Conservation (phyloP, 179 eudicot species). For the Amaranthus tricolor region DNA sequence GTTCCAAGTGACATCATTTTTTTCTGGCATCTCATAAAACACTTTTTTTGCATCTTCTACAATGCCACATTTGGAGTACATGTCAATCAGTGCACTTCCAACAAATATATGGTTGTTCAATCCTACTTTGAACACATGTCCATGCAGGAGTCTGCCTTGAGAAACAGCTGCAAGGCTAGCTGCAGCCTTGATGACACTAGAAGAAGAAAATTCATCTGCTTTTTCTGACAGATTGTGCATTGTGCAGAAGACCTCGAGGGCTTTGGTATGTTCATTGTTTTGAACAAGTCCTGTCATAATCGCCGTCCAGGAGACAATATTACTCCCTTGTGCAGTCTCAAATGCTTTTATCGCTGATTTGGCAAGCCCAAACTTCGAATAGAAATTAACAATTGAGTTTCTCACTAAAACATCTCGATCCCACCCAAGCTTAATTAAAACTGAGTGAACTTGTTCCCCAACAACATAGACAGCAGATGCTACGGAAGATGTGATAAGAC, state of each 20-base stretch:
- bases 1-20: constrained; percentile 45
- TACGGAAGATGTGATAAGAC: constrained; percentile 36
- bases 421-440: constrained; percentile 31
- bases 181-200: constrained; percentile 43
- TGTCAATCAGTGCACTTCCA: constrained; percentile 49
- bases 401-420: constrained; percentile 31
- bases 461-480: constrained; percentile 27
- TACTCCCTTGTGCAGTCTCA: constrained; percentile 26
- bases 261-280: constrained; percentile 32
- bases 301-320: constrained; percentile 37
- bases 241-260: constrained; percentile 36
- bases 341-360: constrained; percentile 31
- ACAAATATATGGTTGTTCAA: constrained; percentile 32
- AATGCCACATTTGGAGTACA: constrained; percentile 48
- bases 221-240: constrained; percentile 33
- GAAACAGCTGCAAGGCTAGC: constrained; percentile 29
- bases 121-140: constrained; percentile 33
- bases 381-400: constrained; percentile 42
- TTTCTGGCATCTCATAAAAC: constrained; percentile 37
- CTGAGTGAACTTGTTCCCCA: constrained; percentile 40
- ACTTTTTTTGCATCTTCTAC: constrained; percentile 39
- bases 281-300: constrained; percentile 45
- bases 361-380: constrained; percentile 38
- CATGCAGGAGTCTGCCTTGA: constrained; percentile 38
- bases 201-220: constrained; percentile 40